Evolutionary conservation across 2,329 filamentous ascomycete species (phyloP), one percentile per base, ranked within the genome.

Genomic region (Sclerotinia borealis): DNA sequence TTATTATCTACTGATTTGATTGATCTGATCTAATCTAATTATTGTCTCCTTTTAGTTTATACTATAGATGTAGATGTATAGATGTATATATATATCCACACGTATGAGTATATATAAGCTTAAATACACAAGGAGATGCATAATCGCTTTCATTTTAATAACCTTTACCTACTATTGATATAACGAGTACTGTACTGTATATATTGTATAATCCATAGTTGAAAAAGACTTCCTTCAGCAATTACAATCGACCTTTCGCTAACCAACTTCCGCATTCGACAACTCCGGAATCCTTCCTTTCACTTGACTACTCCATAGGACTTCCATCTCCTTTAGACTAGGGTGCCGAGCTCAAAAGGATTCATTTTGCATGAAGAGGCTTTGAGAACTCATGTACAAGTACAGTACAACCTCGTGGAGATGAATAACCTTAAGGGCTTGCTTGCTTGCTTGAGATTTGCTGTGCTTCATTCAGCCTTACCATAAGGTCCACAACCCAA

Each of bases 401-500:
- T 36, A n/a, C n/a, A n/a, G n/a, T n/a, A n/a, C n/a, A n/a, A n/a
- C 34, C 22, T 37, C 31, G 15, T 27, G 34, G 27, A 29, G 8
- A 19, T n/a, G 25, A 54, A 36, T 11, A n/a, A n/a, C n/a, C n/a
- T n/a, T 4, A 17, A 27, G 59, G 25, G n/a, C n/a, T n/a, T n/a
- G n/a, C n/a, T n/a, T n/a, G n/a, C 49, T 54, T 45, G 39, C 43
- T 59, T 36, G 41, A 31, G 48, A 61, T 54, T 54, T 54, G 59
- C 27, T 37, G 37, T 48, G 27, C 59, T 61, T 61, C 48, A 61
- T 61, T 61, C 48, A 61, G 59, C 59, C 59, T 61, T 61, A 55
- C 37, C n/a, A 29, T 31, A 61, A 45, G 37, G 27, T 36, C n/a
- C 8, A 15, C 11, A 49, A 27, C n/a, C 11, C 11, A 49, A 27